Evolutionary conservation across 441 rosid species (phyloP), one percentile per base, ranked within the genome.

Genomic region (Corymbia calophylla): DNA sequence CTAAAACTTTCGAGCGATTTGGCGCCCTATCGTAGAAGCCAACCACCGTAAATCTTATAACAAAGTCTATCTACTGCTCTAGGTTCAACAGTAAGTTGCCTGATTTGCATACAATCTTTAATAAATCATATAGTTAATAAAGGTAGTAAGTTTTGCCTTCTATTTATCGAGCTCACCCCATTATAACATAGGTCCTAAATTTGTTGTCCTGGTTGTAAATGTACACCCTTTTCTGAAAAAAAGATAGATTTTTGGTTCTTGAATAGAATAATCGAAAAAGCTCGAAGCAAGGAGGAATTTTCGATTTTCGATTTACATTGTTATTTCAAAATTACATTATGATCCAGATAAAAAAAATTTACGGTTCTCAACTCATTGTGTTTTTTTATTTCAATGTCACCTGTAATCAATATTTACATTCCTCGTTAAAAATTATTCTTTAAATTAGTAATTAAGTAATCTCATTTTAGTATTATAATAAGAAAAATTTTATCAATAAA

Each of bases 171-270:
- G 0, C 73, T 32, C 35, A 31, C 39, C 21, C 39, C 39, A 0
- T 31, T 64, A 4, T 64, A 64, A 32, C 12, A 15, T 31, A 35
- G n/a, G 18, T 29, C 25, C 35, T 31, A n/a, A 62, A 15, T 62
- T 53, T 31, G 31, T 64, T 15, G 29, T 31, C 21, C 5, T 16
- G 21, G 10, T 16, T 9, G 3, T 66, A 66, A 35, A 66, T 2
- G 77, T 3, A 11, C 27, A 3, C 82, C 51, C 51, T 23, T 77
- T 39, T 12, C 1, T 5, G 0, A 35, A 18, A 2, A 32, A 11
- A 70, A 9, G 9, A 58, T 23, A 23, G n/a, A 58, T 10, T 58
- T 10, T 10, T 29, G n/a, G 2, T 27, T 58, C 0, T 0, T 25
- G 5, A 9, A 55, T 58, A 58, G n/a, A 27, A 25, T 23, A 9